Conservation (phyloP, 768 basidiomycete species). For the Auriculariales sp. region DNA sequence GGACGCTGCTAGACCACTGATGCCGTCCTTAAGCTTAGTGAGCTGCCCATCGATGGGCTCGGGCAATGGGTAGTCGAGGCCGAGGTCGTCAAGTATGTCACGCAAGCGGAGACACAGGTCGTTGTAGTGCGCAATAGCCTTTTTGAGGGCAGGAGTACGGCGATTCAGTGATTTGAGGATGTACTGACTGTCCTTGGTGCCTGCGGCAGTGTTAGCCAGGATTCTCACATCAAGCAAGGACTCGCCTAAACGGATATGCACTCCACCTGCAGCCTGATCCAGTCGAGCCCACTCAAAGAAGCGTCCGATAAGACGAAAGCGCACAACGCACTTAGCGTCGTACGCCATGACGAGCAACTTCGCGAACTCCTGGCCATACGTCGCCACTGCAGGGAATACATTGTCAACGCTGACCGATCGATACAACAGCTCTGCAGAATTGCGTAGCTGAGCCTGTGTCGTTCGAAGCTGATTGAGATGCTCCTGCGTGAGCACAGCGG, state of each 20-base stretch:
- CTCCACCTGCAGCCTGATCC: constrained; percentile 19
- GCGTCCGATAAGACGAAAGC: constrained; percentile 17
- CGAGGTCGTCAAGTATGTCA: constrained; percentile 12
- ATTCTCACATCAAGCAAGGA: too few species aligned
- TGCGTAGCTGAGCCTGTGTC: constrained; percentile 11
- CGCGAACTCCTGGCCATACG: constrained; percentile 17
- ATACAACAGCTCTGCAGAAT: constrained; percentile 19
- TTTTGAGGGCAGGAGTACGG: constrained; percentile 17
- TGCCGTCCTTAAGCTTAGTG: constrained; percentile 3
- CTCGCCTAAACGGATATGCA: constrained; percentile 19
- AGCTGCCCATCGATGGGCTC: constrained; percentile 18
- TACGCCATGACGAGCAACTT: constrained; percentile 18
- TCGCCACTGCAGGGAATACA: constrained; percentile 19
- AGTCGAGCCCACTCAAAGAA: constrained; percentile 26
- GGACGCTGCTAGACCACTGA: too few species aligned
- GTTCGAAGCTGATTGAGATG: constrained; percentile 11
- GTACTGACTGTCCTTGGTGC: constrained; percentile 20
- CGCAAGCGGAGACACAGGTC: constrained; percentile 13
- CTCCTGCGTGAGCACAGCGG: background rate
- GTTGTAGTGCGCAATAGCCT: constrained; percentile 18
- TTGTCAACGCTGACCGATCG: constrained; percentile 19
- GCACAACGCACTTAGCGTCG: constrained; percentile 26
- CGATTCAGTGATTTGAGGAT: constrained; percentile 18
- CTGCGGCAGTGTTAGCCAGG: constrained; percentile 5
- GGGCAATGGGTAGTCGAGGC: constrained; percentile 17